Base-by-base conservation (phyloP, 345 rosid genomes). In the Citrus sp. region DNA sequence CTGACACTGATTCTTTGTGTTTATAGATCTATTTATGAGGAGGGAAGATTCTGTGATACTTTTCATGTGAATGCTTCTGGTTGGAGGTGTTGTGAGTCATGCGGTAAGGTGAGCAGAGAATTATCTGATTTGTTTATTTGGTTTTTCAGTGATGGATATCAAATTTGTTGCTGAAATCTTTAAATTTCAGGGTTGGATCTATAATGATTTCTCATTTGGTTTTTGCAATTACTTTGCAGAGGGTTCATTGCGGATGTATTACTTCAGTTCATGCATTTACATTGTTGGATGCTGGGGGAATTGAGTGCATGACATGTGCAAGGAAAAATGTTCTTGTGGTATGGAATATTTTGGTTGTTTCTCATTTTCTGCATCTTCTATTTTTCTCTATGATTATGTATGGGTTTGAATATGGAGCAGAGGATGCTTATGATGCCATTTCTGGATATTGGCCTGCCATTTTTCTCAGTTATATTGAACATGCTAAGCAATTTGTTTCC, bases 231-330 rank as follows among this genome's bases (percentile, higher is more conserved):
- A 67, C 19, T 8, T 51, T 89, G 88, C 93, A 96, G 99, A 82
- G 80, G 65, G 85, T 96, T 75, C 99, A 96, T 77, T 96, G 99
- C 79, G 99, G 99, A 79, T 96, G 99, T 83, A 90, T 96, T 76
- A 94, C 89, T 76, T 94, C 99, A 51, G 80, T 73, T 46, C 72
- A 86, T 78, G 77, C 87, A 74, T 92, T 85, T 84, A 72, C 75
- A 14, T 74, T 92, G 82, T 83, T 96, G 91, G 98, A 94, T 88
- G 92, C 92, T 84, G 99, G 99, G 81, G 99, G 99, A 76, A 86
- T 94, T 75, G 94, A 90, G 83, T 97, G 99, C 82, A 30, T 87
- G 81, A 71, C 88, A 30, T 97, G 99, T 84, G 85, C 90, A 68
- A 92, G 90, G 79, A 93, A 90, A 77, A 92, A 84, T 82, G 69